A percentile compares a stretch with the other conserved stretches of the same genome.
Conservation (phyloP, 768 basidiomycete genomes). For the Clavaria fumosa region DNA sequence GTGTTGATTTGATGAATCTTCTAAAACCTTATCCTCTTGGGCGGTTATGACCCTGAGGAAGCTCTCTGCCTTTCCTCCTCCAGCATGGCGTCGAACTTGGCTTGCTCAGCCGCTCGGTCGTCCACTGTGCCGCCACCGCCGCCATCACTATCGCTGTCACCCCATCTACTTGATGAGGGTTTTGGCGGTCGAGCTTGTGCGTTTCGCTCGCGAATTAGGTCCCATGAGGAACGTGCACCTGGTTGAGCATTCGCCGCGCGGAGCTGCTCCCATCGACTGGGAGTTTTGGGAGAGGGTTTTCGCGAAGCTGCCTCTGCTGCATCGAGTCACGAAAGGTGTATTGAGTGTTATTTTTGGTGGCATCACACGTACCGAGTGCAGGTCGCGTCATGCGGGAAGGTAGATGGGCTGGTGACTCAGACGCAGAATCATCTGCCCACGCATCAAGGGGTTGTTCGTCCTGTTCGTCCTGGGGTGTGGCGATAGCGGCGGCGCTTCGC, state of each 20-base stretch:
- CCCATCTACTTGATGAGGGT: too few relatives aligned
- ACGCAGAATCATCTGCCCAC: too few relatives aligned
- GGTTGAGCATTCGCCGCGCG: slow-evolving; percentile 34
- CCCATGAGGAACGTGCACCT: slow-evolving; percentile 42
- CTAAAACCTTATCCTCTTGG: too few relatives aligned
- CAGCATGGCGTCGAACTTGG: slow-evolving; percentile 40
- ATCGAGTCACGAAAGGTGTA: slow-evolving; percentile 1
- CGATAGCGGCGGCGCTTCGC: too few relatives aligned
- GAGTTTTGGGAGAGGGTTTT: slow-evolving; percentile 10
- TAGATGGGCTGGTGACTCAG: too few relatives aligned
- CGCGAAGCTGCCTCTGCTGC: slow-evolving; percentile 7
- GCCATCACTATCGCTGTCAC: slow-evolving; percentile 2
- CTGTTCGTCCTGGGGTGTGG: too few relatives aligned
- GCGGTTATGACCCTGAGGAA: neutral
- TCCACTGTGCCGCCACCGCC: slow-evolving; percentile 10
- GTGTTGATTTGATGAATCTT: too few relatives aligned
- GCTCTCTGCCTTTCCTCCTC: slow-evolving; percentile 40
- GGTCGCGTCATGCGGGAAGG: too few relatives aligned
- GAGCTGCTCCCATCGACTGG: slow-evolving; percentile 51
- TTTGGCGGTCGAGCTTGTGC: slow-evolving; percentile 22
- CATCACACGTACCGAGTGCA: too few relatives aligned
- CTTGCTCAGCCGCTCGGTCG: slow-evolving; percentile 33
- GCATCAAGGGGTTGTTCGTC: too few relatives aligned
- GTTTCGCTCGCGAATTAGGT: slow-evolving; percentile 44
- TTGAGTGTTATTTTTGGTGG: too few relatives aligned